Evolutionary conservation across 768 basidiomycete genomes (phyloP).

Genomic region (Suillus brevipes): DNA sequence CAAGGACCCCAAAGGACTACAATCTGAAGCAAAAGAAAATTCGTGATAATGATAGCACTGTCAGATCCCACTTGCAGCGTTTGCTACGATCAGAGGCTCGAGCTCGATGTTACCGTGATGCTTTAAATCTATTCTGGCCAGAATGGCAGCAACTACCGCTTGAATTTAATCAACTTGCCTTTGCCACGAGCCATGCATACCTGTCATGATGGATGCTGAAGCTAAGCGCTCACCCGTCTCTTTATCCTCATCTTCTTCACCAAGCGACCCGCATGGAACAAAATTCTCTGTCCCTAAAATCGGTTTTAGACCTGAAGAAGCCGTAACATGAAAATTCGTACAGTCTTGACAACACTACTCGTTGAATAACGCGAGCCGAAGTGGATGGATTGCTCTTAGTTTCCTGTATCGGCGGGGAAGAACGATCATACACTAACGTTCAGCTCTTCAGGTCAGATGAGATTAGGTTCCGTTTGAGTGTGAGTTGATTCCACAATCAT

Average conservation of each 20-base stretch:
- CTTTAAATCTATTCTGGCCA: background rate
- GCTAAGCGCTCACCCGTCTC: slow-evolving; percentile 41
- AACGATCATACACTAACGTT: background rate
- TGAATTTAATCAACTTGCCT: background rate
- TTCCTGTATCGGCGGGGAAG: slow-evolving; percentile 50
- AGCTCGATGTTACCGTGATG: background rate
- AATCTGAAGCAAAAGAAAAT: too few relatives aligned
- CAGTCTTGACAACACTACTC: slow-evolving; percentile 3
- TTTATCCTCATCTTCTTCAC: slow-evolving; percentile 39
- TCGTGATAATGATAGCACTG: background rate
- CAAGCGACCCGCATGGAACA: slow-evolving; percentile 37
- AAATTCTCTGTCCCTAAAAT: slow-evolving; percentile 40
- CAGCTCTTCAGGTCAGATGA: background rate
- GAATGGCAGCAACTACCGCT: background rate
- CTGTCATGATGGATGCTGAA: background rate
- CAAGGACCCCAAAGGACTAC: too few relatives aligned
- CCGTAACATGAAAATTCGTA: background rate
- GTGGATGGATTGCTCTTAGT: slow-evolving; percentile 47
- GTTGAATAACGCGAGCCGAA: slow-evolving; percentile 33
- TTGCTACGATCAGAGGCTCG: background rate
- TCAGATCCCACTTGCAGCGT: background rate
- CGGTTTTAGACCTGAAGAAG: slow-evolving; percentile 9
- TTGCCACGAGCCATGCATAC: background rate
- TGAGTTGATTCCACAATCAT: background rate
- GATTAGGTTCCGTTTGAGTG: background rate